Evolutionary conservation across 2,329 filamentous ascomycete genomes (phyloP), one percentile per base, ranked within the genome.

Genomic region (Cladophialophora yegresii): DNA sequence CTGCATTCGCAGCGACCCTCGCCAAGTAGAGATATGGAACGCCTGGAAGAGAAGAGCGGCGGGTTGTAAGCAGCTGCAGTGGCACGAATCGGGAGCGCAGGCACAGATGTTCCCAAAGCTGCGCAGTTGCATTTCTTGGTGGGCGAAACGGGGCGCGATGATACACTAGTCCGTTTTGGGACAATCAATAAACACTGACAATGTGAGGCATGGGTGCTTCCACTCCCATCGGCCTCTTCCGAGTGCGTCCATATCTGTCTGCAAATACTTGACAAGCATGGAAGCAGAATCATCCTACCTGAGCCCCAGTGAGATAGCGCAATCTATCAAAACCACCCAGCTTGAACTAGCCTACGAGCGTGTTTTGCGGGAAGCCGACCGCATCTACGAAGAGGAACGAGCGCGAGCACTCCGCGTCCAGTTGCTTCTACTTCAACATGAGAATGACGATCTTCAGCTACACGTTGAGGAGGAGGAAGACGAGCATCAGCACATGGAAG

Each of bases 301-400:
- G 67, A 62, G 20, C 58, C 53, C 60, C 4, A 30, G 62, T 9
- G 67, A 69, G 30, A 54, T 70, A 3, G 54, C 64, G n/a, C 67
- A 71, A 62, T 63, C 57, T 23, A 77, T 87, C 54, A 79, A 80
- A 62, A 84, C 81, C 54, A 75, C 81, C 49, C 76, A 75, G 16
- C 83, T 92, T 59, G 91, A 96, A 74, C 78, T 89, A 66, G 85
- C 85, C 71, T 91, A 93, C 74, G 86, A 89, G 69, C 82, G 84
- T 65, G 84, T 83, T 69, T 77, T 85, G 61, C 86, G 89, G 70
- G 82, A 87, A 61, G 84, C 89, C 40, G 84, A 90, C 59, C 80
- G 88, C 10, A 82, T 96, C 61, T 79, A 86, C 69, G 90, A 90
- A 72, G 87, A 92, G 69, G 93, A 98, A 75, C 86, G 88, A 65